phyloP scores from a whole-genome alignment of 2,329 filamentous ascomycete species.

The Intubia oerlemansii region DNA sequence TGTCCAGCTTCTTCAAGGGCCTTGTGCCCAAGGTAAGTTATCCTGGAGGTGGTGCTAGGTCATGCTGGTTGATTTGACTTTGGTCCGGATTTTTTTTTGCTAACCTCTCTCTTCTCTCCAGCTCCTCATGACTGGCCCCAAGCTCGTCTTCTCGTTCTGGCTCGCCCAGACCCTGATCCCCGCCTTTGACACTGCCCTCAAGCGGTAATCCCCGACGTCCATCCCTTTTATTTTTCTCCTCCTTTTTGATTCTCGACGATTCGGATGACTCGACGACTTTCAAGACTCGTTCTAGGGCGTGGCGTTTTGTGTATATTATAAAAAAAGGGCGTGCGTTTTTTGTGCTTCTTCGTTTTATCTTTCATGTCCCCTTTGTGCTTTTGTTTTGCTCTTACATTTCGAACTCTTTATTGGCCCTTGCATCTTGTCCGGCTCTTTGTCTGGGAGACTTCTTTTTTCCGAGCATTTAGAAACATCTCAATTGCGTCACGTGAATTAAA shows the following conservation, averaged over 20 bases:
- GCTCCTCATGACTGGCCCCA: constrained; percentile 96
- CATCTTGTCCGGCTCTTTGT: too few species aligned
- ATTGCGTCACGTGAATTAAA: too few species aligned
- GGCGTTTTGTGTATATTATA: constrained; percentile 6
- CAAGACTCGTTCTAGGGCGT: too few species aligned
- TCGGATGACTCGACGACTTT: too few species aligned
- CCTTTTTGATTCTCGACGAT: not conserved
- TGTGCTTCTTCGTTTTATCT: not conserved
- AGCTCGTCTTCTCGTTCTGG: constrained; percentile 99
- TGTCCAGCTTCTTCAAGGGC: constrained; percentile 88
- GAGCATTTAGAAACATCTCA: too few species aligned
- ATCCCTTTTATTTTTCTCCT: too few species aligned
- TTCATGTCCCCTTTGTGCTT: not conserved
- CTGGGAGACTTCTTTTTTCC: too few species aligned
- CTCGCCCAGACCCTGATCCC: constrained; percentile 95
- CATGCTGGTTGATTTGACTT: not conserved
- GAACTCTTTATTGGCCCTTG: not conserved
- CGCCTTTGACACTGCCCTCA: constrained; percentile 40
- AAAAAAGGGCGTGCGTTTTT: constrained; percentile 2
- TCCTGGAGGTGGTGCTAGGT: too few species aligned
- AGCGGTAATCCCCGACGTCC: constrained; percentile 4
- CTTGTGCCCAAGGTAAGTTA: constrained; percentile 63
- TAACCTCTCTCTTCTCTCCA: constrained; percentile 14
- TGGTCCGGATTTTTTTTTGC: not conserved
- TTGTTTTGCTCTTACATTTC: not conserved